These are phyloP conservation scores for Durotheca rogersii DNA, from an alignment of 495 filamentous ascomycete genomes.

Conservation along the genomic window DNA sequence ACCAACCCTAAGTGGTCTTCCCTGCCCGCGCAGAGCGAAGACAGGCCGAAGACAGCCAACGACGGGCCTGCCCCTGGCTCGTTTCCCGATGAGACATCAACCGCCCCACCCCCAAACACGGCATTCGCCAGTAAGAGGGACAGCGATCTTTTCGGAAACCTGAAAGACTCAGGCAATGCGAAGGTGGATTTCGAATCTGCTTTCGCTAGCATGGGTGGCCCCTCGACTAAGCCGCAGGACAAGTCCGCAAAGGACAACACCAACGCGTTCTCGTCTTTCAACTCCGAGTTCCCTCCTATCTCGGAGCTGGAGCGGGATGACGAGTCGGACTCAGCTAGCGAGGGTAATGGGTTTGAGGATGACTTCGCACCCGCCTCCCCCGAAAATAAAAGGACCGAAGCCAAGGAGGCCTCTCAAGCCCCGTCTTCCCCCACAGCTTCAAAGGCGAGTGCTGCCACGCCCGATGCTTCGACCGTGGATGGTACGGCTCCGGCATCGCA, in stretches of 20 bases:
- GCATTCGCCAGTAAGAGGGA: constrained; percentile 33
- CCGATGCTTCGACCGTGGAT: constrained; percentile 26
- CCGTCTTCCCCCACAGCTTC: constrained; percentile 36
- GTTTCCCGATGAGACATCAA: constrained; percentile 59
- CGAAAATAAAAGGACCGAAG: constrained; percentile 41
- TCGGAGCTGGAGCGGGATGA: constrained; percentile 80
- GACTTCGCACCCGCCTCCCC: constrained; percentile 80
- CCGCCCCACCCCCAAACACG: constrained; percentile 48
- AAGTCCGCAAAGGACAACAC: constrained; percentile 33
- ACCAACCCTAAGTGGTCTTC: constrained; percentile 32
- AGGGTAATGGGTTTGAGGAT: constrained; percentile 81
- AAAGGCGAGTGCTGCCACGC: constrained; percentile 23
- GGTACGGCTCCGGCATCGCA: constrained; percentile 20
- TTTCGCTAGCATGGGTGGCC: constrained; percentile 60
- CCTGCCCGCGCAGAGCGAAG: constrained; percentile 27
- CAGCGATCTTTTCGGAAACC: constrained; percentile 57
- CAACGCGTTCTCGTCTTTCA: constrained; percentile 48
- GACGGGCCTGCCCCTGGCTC: constrained; percentile 54
- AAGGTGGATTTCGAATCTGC: constrained; percentile 79
- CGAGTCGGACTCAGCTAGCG: constrained; percentile 75
- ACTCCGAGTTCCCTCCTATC: constrained; percentile 92
- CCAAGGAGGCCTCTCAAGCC: constrained; percentile 31
- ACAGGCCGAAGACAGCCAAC: constrained; percentile 17
- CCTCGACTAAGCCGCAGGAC: constrained; percentile 32
- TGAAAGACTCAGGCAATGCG: constrained; percentile 55